Conservation (phyloP, 176 grass and related monocot species). For the Zizania latifolia region DNA sequence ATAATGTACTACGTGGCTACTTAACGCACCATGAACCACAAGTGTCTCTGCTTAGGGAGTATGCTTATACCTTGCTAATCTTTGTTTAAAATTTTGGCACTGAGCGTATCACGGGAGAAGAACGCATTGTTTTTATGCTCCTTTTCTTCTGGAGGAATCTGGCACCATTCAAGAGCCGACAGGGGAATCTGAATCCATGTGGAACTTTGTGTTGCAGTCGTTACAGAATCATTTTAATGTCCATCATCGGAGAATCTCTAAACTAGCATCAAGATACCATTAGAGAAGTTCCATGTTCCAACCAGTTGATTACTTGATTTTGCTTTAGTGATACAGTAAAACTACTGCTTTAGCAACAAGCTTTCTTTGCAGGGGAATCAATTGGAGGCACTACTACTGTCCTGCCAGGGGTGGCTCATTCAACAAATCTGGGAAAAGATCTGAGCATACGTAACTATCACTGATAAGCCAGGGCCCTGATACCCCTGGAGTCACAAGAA, state of each 20-base stretch:
- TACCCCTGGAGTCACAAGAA: no score
- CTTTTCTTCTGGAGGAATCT: neutral
- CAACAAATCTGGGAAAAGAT: neutral
- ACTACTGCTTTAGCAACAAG: neutral
- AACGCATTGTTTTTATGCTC: neutral
- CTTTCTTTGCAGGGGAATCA: neutral
- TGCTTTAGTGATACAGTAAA: neutral
- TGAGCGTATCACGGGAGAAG: neutral
- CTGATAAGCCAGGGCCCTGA: conserved; percentile 37
- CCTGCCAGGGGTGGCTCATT: neutral
- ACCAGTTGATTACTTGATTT: neutral
- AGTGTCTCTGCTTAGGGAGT: neutral
- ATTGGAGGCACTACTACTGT: neutral
- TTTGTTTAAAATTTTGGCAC: neutral
- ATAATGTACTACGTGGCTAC: neutral
- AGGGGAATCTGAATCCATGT: conserved; percentile 20
- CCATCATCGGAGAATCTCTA: neutral
- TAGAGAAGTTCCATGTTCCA: neutral
- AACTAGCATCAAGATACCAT: neutral
- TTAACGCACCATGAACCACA: neutral
- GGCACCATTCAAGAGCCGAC: neutral
- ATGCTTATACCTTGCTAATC: neutral
- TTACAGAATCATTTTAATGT: neutral
- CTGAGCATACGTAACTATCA: neutral
- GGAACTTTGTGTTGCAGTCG: neutral